A percentile compares a stretch with the other conserved stretches of the same genome.
phyloP scores from a whole-genome alignment of 306 rosid genomes.

The Castanopsis chinensis region DNA sequence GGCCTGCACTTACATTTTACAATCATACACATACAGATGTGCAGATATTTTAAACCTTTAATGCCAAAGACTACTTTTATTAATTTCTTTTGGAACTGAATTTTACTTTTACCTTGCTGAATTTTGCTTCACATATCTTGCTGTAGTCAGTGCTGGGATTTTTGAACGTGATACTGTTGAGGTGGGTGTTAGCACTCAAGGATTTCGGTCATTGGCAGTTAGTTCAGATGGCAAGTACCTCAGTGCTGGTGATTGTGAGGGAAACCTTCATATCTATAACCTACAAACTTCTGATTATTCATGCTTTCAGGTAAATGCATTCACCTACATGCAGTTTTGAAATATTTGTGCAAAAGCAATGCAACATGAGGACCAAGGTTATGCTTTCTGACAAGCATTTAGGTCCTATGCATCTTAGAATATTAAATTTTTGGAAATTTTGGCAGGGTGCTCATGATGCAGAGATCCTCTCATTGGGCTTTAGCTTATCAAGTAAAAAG shows the following conservation, averaged over 20 bases:
- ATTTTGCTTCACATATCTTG: constrained; percentile 25
- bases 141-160: constrained; percentile 61
- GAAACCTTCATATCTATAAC: constrained; percentile 72
- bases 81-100: constrained; percentile 5
- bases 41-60: not conserved
- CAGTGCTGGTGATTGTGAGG: constrained; percentile 72
- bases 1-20: constrained; percentile 1
- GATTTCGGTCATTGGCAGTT: constrained; percentile 67
- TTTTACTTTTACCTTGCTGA: constrained; percentile 14
- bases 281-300: constrained; percentile 61
- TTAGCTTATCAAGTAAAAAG: constrained; percentile 39
- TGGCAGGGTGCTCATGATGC: constrained; percentile 75
- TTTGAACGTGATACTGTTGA: constrained; percentile 62
- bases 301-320: constrained; percentile 54
- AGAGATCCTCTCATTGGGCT: constrained; percentile 75
- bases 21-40: not conserved
- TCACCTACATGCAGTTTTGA: constrained; percentile 11
- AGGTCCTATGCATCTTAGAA: not conserved
- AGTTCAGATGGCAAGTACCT: constrained; percentile 81
- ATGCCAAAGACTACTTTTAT: not conserved
- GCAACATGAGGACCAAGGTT: constrained; percentile 8
- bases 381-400: constrained; percentile 14
- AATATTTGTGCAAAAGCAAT: constrained; percentile 18
- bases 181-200: constrained; percentile 47
- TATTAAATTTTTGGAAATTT: constrained; percentile 2